Conservation (phyloP, 2,329 filamentous ascomycete species). For the Penicillium sp. region DNA sequence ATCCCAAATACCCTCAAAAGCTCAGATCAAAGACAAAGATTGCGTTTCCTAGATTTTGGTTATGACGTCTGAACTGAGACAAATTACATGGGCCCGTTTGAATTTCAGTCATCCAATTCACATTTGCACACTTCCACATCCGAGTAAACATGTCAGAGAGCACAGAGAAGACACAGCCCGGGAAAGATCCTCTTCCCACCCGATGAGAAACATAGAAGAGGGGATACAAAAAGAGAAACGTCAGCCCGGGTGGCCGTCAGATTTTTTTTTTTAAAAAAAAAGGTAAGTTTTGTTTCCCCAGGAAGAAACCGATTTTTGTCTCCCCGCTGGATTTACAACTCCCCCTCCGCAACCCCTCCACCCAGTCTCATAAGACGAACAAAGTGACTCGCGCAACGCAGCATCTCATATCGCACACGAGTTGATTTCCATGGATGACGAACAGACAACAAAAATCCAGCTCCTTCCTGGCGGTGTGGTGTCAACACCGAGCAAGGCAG, state of each 20-base stretch:
- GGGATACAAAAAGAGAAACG: conserved; percentile 1
- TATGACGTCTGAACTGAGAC: conserved; percentile 31
- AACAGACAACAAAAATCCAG: conserved; percentile 2
- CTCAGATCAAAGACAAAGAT: conserved; percentile 4
- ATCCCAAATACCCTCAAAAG: conserved; percentile 7
- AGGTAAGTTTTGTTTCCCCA: too few relatives aligned
- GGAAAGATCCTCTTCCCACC: conserved; percentile 1
- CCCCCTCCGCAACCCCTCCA: background rate
- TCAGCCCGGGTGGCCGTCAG: background rate
- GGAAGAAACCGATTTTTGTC: background rate
- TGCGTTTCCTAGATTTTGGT: conserved; percentile 23
- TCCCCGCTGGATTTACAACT: too few relatives aligned
- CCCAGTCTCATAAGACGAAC: background rate
- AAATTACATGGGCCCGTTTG: conserved; percentile 30
- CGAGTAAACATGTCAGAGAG: conserved; percentile 20
- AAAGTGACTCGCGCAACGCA: too few relatives aligned
- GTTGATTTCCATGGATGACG: conserved; percentile 9
- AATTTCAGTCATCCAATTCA: conserved; percentile 29
- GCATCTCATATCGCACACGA: background rate
- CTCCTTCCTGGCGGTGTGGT: background rate
- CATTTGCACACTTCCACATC: conserved; percentile 23
- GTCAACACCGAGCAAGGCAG: background rate
- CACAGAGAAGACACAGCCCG: conserved; percentile 16
- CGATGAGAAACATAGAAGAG: background rate
- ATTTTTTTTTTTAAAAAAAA: background rate